Percentiles rank a stretch among this genome's conserved stretches.
Conservation (phyloP, 805 yeast species). For the Hanseniaspora pseudoguilliermondii region DNA sequence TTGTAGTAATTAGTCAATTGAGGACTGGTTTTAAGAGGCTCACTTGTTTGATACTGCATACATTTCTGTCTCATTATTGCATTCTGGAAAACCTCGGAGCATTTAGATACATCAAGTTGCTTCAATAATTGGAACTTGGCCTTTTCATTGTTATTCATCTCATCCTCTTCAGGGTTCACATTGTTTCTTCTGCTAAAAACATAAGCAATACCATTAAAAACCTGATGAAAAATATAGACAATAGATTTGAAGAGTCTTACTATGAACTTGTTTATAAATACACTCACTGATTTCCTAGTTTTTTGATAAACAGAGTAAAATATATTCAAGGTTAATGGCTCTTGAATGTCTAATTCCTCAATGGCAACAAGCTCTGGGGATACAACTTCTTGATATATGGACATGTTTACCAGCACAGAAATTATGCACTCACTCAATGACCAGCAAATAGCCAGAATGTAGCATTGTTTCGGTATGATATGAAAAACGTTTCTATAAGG, state of each 20-base stretch:
- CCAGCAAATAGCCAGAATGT: slow-evolving; percentile 30
- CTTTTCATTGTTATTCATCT: neutral
- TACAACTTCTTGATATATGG: slow-evolving; percentile 21
- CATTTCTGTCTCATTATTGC: slow-evolving; percentile 1
- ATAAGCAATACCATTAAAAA: neutral
- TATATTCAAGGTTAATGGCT: neutral
- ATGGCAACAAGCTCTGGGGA: neutral
- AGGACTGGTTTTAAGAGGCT: neutral
- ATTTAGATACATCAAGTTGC: neutral
- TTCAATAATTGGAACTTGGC: neutral
- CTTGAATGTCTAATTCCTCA: neutral
- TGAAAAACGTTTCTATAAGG: slow-evolving; percentile 25
- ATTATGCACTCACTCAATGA: slow-evolving; percentile 26
- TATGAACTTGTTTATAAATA: neutral
- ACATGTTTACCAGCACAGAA: slow-evolving; percentile 20
- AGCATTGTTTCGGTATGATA: slow-evolving; percentile 31
- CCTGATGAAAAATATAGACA: neutral
- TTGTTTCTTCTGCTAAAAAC: neutral
- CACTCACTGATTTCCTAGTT: neutral
- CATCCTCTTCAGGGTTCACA: slow-evolving; percentile 6
- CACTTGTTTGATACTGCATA: slow-evolving; percentile 5
- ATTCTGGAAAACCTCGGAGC: slow-evolving; percentile 2
- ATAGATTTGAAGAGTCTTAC: neutral
- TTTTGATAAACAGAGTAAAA: neutral
- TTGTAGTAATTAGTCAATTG: neutral